Conservation (phyloP, 2,329 filamentous ascomycete species). For the Neocatenulostroma microsporum region DNA sequence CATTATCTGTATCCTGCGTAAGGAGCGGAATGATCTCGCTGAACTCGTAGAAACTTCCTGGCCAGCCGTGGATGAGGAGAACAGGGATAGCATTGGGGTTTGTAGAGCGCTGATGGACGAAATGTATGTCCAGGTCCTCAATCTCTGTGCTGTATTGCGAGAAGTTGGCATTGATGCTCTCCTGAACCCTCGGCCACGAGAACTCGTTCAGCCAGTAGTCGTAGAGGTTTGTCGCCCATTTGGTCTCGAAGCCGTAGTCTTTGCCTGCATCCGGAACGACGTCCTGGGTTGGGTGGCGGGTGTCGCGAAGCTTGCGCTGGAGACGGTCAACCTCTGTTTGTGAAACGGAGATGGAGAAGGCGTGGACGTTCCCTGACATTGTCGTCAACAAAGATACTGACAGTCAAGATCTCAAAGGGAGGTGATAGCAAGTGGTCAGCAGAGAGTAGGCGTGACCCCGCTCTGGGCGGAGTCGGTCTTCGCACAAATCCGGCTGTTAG, state of each 20-base stretch:
- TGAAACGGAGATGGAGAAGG: no score
- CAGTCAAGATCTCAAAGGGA: no score
- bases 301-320: slow-evolving; percentile 30
- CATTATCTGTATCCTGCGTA: slow-evolving; percentile 5
- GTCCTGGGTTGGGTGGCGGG: slow-evolving; percentile 26
- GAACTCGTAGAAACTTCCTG: slow-evolving; percentile 40
- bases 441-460: no score
- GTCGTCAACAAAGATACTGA: no score
- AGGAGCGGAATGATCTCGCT: slow-evolving; percentile 33
- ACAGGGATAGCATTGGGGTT: slow-evolving; percentile 34
- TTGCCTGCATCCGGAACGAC: slow-evolving; percentile 31
- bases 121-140: slow-evolving; percentile 32
- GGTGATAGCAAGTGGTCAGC: no score
- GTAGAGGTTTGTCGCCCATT: slow-evolving; percentile 31
- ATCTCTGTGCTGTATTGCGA: slow-evolving; percentile 31
- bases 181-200: slow-evolving; percentile 28
- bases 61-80: slow-evolving; percentile 40
- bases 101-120: slow-evolving; percentile 31
- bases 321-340: slow-evolving; percentile 32
- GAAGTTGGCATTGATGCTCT: slow-evolving; percentile 24
- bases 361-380: no score
- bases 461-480: no score
- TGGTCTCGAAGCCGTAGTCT: slow-evolving; percentile 31
- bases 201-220: slow-evolving; percentile 29
- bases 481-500: no score